These are phyloP conservation scores for Kwoniella sp. DNA, from an alignment of 768 basidiomycete genomes.

Conservation along the genomic window DNA sequence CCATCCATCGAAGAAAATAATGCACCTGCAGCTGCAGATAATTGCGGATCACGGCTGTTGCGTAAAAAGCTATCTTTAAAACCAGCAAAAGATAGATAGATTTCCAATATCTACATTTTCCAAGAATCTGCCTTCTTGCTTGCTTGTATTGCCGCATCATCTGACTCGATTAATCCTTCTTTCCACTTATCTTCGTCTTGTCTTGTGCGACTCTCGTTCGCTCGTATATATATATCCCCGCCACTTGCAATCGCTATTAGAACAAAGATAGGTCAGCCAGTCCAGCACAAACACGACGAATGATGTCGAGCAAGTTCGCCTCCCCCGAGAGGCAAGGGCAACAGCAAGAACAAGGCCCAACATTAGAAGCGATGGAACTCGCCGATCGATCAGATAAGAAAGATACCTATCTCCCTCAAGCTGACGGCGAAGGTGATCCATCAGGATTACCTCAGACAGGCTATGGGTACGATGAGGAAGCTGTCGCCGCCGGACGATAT, in stretches of 20 bases:
- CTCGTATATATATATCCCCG: too few species aligned
- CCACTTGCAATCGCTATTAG: too few species aligned
- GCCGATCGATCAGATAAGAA: constrained; percentile 14
- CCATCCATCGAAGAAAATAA: not conserved
- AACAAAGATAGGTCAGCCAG: too few species aligned
- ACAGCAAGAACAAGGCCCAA: not conserved
- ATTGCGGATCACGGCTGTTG: not conserved
- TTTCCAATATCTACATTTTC: not conserved
- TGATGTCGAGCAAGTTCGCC: not conserved
- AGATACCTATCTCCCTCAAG: constrained; percentile 6
- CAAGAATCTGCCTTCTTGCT: too few species aligned
- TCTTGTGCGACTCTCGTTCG: too few species aligned
- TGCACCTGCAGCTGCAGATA: too few species aligned
- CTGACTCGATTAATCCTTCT: too few species aligned
- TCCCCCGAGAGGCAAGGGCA: not conserved
- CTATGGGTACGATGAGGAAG: constrained; percentile 19
- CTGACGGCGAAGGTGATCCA: not conserved
- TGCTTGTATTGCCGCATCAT: too few species aligned
- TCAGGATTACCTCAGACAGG: constrained; percentile 6
- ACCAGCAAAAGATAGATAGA: too few species aligned
- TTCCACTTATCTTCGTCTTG: too few species aligned
- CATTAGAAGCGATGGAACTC: constrained; percentile 3
- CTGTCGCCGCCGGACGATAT: constrained; percentile 11
- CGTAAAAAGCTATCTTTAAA: not conserved
- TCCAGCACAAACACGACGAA: too few species aligned